These are phyloP conservation scores for Tolypocladium album DNA, from an alignment of 2,329 filamentous ascomycete genomes.

Conservation along the genomic window DNA sequence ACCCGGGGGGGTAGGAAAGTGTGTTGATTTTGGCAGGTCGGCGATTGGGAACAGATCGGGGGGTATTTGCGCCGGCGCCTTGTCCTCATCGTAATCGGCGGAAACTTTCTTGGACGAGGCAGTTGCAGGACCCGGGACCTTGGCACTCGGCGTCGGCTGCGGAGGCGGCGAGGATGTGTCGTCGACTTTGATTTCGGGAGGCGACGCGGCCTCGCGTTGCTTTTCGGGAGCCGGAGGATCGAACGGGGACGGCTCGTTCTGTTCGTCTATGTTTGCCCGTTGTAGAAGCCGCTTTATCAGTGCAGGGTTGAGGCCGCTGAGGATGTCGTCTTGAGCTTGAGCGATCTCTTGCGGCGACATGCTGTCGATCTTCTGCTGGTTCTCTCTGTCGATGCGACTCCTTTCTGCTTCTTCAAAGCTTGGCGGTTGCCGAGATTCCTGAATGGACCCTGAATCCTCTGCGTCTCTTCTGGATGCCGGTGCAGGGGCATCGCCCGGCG, in stretches of 20 bases:
- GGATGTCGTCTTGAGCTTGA: constrained; percentile 68
- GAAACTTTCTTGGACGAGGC: constrained; percentile 15
- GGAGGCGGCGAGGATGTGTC: constrained; percentile 14
- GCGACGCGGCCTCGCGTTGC: constrained; percentile 4
- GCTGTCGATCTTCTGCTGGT: constrained; percentile 56
- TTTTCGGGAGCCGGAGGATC: constrained; percentile 19
- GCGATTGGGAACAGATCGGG: constrained; percentile 31
- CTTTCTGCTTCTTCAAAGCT: constrained; percentile 47
- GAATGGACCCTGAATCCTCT: not conserved
- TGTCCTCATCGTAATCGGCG: constrained; percentile 29
- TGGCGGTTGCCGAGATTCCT: not conserved
- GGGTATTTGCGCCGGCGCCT: constrained; percentile 28
- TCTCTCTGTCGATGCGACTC: constrained; percentile 71
- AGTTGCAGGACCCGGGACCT: not conserved
- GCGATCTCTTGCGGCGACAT: constrained; percentile 82
- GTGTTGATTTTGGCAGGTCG: constrained; percentile 33
- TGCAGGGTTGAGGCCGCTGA: constrained; percentile 62
- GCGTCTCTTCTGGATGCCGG: not conserved
- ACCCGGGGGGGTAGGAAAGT: constrained; percentile 47
- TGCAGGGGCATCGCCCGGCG: constrained; percentile 5
- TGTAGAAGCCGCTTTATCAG: constrained; percentile 68
- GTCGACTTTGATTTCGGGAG: constrained; percentile 24
- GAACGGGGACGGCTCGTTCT: constrained; percentile 30
- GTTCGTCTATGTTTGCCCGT: constrained; percentile 64
- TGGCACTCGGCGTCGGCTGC: constrained; percentile 1